Evolutionary conservation across 192 early-diverging fungal species (phyloP), one percentile per base, ranked within the genome.

Genomic region (Tieghemiomyces parasiticus): DNA sequence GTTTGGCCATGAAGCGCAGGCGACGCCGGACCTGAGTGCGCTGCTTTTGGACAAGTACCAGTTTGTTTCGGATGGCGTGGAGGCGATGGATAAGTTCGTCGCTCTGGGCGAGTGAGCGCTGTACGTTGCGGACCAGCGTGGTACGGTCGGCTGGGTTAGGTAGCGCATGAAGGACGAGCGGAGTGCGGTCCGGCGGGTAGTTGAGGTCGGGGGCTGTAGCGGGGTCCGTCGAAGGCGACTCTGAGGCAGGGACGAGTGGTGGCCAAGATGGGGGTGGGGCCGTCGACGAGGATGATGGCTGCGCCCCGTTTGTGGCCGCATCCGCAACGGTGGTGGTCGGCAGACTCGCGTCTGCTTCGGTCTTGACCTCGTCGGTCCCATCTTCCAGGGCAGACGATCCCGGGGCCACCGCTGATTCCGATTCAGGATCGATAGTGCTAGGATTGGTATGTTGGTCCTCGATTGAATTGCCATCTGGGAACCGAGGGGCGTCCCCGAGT

Each of bases 61-160:
- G 31, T 20, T 34, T 30, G 35, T 22, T 28, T 6, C 55, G 31
- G 3, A 58, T 38, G 4, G 34, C 19, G 10, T 38, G 55, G 16
- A 58, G 26, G n/a, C 55, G 55, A 34, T 35, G 26, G 3, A 58
- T 58, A 35, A 25, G 35, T n/a, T 58, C 55, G 33, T 58, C 35
- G 35, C 55, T 58, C 32, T 34, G 34, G 31, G 55, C 35, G 28
- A 58, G 55, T 9, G 35, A 25, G 6, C 35, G 55, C 19, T 35
- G 55, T 20, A 58, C 34, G n/a, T 58, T 25, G 12, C n/a, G 26
- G 22, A 50, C 49, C 49, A 50, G 24, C 22, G n/a, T 25, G 8
- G 6, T 16, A 6, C 38, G 38, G 8, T 42, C 8, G 38, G 38
- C 38, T 16, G 38, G 38, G 38, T 42, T 16, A 42, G n/a, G n/a